Evolutionary conservation across 2,329 filamentous ascomycete genomes (phyloP).

Genomic region (Penicillium glabrum): DNA sequence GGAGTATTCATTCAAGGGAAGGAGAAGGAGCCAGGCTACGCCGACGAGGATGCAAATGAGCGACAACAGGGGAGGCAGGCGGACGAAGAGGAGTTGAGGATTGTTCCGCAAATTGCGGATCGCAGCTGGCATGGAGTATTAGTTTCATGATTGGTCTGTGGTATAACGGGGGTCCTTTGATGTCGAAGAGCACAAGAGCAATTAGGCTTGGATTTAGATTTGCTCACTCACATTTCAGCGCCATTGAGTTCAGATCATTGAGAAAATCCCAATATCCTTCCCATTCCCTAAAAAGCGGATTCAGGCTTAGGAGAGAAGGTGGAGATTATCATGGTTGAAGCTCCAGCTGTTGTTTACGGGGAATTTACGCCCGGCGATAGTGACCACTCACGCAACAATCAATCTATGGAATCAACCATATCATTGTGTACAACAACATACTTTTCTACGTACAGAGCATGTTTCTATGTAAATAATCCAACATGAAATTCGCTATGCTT

Average conservation of each 20-base stretch:
- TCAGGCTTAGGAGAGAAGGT: neutral
- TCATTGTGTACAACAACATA: neutral
- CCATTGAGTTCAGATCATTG: conserved; percentile 27
- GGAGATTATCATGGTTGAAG: neutral
- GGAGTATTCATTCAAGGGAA: conserved; percentile 89
- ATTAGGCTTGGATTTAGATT: neutral
- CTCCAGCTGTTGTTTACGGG: conserved; percentile 3
- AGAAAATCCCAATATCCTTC: neutral
- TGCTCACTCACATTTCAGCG: conserved; percentile 40
- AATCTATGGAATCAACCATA: neutral
- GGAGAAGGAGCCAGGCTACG: conserved; percentile 82
- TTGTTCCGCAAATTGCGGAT: conserved; percentile 67
- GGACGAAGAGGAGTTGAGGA: conserved; percentile 68
- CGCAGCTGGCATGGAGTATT: conserved; percentile 32
- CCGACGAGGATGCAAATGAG: conserved; percentile 81
- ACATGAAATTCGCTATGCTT: conserved; percentile 2
- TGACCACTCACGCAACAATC: neutral
- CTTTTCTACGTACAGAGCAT: neutral
- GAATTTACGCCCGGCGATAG: neutral
- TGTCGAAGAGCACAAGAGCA: neutral
- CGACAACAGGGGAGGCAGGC: conserved; percentile 84
- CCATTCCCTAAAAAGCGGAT: neutral
- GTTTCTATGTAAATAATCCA: neutral
- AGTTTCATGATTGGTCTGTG: conserved; percentile 16
- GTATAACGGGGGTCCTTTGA: neutral